Percentiles rank a stretch among this genome's conserved stretches.
These are phyloP conservation scores for Grigorovia transvaalensis DNA, from an alignment of 805 yeast genomes.

Conservation along the genomic window DNA sequence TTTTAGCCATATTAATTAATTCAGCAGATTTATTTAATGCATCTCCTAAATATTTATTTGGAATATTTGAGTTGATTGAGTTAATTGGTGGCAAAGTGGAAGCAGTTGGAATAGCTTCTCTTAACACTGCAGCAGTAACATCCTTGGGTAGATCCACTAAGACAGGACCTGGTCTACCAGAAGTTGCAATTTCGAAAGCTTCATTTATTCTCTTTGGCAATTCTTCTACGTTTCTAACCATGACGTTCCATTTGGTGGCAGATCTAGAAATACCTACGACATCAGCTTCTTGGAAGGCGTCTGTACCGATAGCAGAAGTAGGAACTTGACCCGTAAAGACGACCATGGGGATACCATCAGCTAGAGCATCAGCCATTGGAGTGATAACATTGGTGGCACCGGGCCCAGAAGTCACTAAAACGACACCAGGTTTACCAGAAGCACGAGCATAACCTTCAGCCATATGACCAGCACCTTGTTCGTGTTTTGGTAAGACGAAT, in stretches of 20 bases:
- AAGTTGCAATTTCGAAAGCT: conserved; percentile 92
- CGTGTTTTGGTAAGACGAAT: conserved; percentile 91
- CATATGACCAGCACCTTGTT: conserved; percentile 99
- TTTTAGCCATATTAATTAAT: conserved; percentile 71
- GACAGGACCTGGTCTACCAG: conserved; percentile 98
- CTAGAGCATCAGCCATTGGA: conserved; percentile 96
- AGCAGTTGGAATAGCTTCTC: conserved; percentile 74
- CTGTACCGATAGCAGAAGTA: conserved; percentile 92
- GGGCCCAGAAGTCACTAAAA: conserved; percentile 96
- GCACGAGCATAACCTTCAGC: conserved; percentile 99
- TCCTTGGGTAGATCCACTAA: conserved; percentile 96
- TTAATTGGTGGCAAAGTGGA: conserved; percentile 67
- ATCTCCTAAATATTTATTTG: conserved; percentile 63
- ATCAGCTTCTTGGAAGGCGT: conserved; percentile 98
- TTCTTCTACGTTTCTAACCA: conserved; percentile 93
- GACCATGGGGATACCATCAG: conserved; percentile 95
- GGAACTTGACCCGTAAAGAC: conserved; percentile 98
- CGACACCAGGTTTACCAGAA: conserved; percentile 92
- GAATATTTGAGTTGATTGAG: conserved; percentile 56
- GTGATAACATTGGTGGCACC: conserved; percentile 98
- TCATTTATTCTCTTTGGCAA: conserved; percentile 93
- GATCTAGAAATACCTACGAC: conserved; percentile 94
- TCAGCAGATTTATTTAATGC: conserved; percentile 70
- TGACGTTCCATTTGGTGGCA: conserved; percentile 98
- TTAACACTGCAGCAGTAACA: conserved; percentile 85